Evolutionary conservation across 257 asterid species (phyloP), one percentile per base, ranked within the genome.

Genomic region (Solanum rostratum): DNA sequence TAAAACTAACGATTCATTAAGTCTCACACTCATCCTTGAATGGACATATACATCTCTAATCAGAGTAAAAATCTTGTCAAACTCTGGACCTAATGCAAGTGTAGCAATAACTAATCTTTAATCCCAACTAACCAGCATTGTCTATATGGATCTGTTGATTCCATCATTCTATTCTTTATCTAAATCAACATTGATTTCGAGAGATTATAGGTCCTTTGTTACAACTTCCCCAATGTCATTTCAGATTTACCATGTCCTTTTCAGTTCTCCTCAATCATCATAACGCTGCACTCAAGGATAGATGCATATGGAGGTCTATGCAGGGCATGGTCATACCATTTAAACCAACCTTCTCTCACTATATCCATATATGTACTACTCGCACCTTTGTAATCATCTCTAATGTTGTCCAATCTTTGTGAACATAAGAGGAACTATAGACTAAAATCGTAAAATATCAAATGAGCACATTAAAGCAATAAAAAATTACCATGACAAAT

Each of bases 401-500:
- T 27, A 76, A 49, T 46, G 27, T 49, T 49, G 60, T 76, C 60
- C 60, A 50, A 24, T 76, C 13, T 49, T 49, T 16, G 82, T 52
- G 43, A 52, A 50, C 18, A 45, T 27, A 49, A 50, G 46, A 50
- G 60, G 19, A 76, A 76, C 27, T 76, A 49, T 8, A 49, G 45
- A 49, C 41, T 50, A 49, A 50, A 46, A 76, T 76, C 9, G 24
- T 19, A 76, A 43, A 76, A 76, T 50, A 76, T 50, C 45, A 49
- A 4, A 49, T 49, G 24, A 27, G 82, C 27, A 76, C 22, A 76
- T 50, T 27, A 27, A 50, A 50, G 27, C 14, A 16, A 41, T 60
- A 88, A 81, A 27, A 85, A 46, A 87, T 88, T 91, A 96, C 99
- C 97, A 85, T 88, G 88, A 96, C 97, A 90, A 96, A 92, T 90